Conservation (phyloP, 441 rosid genomes). For the Gossypium davidsonii region DNA sequence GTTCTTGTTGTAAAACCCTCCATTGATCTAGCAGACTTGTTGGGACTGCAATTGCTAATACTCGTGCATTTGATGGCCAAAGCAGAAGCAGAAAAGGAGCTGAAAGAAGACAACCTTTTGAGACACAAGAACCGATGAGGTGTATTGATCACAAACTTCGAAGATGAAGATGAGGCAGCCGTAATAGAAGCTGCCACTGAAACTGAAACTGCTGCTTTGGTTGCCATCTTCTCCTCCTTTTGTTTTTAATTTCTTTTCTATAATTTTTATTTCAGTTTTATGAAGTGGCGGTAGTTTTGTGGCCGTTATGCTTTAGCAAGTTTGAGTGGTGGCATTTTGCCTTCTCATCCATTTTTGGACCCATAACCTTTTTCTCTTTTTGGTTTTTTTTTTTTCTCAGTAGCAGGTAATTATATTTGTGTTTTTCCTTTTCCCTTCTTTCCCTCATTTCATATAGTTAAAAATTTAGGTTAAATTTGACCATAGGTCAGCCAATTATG, state of each 20-base stretch:
- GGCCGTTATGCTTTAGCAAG: constrained; percentile 20
- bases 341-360: constrained; percentile 16
- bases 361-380: neutral
- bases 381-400: neutral
- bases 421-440: no score
- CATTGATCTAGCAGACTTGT: constrained; percentile 22
- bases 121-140: constrained; percentile 20
- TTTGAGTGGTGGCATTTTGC: constrained; percentile 34
- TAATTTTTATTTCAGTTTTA: neutral
- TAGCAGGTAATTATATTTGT: neutral
- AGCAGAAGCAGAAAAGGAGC: constrained; percentile 18
- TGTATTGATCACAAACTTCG: constrained; percentile 8
- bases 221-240: constrained; percentile 34
- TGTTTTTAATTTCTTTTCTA: neutral
- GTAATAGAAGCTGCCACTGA: constrained; percentile 13
- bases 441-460: no score
- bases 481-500: no score
- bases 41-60: constrained; percentile 15
- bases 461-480: no score
- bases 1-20: constrained; percentile 27
- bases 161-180: constrained; percentile 24
- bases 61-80: constrained; percentile 22
- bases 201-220: constrained; percentile 39
- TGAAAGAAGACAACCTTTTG: constrained; percentile 14
- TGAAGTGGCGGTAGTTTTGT: constrained; percentile 17